These are phyloP conservation scores for Colletotrichum shisoi DNA, from an alignment of 2,329 filamentous ascomycete species.

Conservation along the genomic window DNA sequence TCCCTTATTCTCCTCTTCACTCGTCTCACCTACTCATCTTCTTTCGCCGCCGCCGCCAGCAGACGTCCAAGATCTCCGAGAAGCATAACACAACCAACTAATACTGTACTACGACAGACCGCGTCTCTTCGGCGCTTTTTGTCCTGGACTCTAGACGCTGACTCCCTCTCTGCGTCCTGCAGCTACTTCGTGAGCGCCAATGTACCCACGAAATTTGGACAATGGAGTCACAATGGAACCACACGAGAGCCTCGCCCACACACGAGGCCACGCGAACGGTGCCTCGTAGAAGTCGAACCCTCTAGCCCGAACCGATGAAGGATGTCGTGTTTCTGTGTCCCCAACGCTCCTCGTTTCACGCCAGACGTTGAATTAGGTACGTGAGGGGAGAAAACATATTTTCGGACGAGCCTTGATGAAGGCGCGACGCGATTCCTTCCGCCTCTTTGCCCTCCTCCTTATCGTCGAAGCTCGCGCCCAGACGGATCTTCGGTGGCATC, in stretches of 20 bases:
- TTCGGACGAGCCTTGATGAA: not conserved
- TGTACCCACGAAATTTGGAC: not conserved
- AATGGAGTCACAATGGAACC: not conserved
- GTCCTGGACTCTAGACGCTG: not conserved
- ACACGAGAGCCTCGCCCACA: no score
- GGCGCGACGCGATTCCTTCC: not conserved
- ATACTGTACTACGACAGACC: not conserved
- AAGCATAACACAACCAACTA: not conserved
- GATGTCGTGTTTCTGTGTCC: conserved; percentile 5
- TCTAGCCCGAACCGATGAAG: not conserved
- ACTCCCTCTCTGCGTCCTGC: not conserved
- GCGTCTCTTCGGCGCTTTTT: conserved; percentile 27
- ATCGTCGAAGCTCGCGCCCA: not conserved
- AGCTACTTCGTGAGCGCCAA: not conserved
- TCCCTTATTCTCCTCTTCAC: no score
- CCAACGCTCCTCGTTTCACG: conserved; percentile 19
- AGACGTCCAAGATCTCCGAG: conserved; percentile 9
- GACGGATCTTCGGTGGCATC: not conserved
- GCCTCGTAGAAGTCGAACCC: not conserved
- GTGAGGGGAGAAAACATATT: not conserved
- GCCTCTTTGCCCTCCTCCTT: not conserved
- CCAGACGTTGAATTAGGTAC: not conserved
- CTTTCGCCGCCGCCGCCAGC: conserved; percentile 7
- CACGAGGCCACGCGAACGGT: conserved; percentile 2
- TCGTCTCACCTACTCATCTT: not conserved